These are phyloP conservation scores for Oryza meridionalis DNA, from an alignment of 176 grass and related monocot species.

Conservation along the genomic window DNA sequence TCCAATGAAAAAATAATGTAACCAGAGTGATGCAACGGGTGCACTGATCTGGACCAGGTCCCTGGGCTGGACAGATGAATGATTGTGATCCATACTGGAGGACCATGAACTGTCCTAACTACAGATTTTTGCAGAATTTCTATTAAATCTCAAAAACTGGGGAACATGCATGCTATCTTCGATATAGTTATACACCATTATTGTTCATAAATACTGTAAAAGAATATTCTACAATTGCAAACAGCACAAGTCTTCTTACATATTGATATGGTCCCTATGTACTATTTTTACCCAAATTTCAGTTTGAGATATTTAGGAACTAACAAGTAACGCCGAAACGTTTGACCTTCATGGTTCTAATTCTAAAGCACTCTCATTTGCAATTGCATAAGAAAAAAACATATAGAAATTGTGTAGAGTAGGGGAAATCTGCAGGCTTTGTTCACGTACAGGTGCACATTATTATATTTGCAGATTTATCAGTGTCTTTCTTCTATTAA, in stretches of 20 bases:
- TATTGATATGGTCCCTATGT: background rate
- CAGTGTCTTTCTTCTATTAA: too few species aligned
- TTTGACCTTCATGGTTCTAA: too few species aligned
- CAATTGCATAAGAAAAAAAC: too few species aligned
- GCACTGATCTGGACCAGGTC: background rate
- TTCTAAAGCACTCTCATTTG: too few species aligned
- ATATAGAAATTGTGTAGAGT: too few species aligned
- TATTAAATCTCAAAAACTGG: background rate
- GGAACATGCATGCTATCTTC: background rate
- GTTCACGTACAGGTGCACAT: too few species aligned
- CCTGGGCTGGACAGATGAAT: background rate
- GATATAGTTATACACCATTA: background rate
- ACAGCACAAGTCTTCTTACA: background rate
- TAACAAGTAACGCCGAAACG: too few species aligned
- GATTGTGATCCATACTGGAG: background rate
- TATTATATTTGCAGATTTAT: too few species aligned
- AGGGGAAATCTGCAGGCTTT: too few species aligned
- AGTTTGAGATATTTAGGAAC: too few species aligned
- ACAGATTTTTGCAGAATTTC: background rate
- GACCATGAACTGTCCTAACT: background rate
- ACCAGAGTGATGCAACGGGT: background rate
- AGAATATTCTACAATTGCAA: background rate
- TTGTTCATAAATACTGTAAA: background rate
- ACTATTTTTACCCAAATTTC: too few species aligned
- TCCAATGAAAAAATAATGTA: background rate